Base-by-base conservation (phyloP, 441 rosid species). In the Aleurites moluccanus region DNA sequence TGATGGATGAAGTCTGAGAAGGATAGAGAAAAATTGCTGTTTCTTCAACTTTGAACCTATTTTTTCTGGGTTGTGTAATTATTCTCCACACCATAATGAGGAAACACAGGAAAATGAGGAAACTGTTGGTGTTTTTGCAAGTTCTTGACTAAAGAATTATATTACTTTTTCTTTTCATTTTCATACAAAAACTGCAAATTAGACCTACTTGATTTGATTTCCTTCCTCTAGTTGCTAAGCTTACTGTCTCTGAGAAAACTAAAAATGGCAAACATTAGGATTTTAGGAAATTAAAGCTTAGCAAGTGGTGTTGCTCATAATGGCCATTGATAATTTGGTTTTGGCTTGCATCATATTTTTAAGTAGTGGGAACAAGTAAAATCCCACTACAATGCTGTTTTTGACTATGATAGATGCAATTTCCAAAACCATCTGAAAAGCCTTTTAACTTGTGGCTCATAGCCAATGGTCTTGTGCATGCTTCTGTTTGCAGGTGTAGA, bases 41-140 rank as follows among this genome's bases (percentile, higher is more conserved):
- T 59, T 52, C 63, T 75, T 57, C 27, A 55, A 67, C 74, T 70
- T 53, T 47, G 28, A 11, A 61, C 67, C 75, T 33, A n/a, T 69
- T 23, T 30, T 72, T 23, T 77, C 21, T 80, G 75, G 71, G 59
- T 68, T 80, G 67, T 78, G 76, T 77, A 67, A 52, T 49, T 9
- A 18, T 67, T 80, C 56, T 55, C 64, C 23, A 79, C 62, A 73
- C 47, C 67, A 44, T 73, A 64, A 52, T 75, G 74, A 52, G 21
- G 47, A 68, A 33, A 47, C 52, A 42, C 18, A 10, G 63, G 21
- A 77, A 45, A 49, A 55, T 45, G 47, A 56, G 45, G 28, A 61
- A 74, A 73, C 6, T 38, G 38, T 40, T 35, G n/a, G n/a, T 18
- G 10, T 25, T 53, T 40, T 10, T 30, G 25, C 73, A 33, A 45